Evolutionary conservation across 208 protist genomes (phyloP), one percentile per base, ranked within the genome.

Genomic region (Trypanosomatidae sp.): DNA sequence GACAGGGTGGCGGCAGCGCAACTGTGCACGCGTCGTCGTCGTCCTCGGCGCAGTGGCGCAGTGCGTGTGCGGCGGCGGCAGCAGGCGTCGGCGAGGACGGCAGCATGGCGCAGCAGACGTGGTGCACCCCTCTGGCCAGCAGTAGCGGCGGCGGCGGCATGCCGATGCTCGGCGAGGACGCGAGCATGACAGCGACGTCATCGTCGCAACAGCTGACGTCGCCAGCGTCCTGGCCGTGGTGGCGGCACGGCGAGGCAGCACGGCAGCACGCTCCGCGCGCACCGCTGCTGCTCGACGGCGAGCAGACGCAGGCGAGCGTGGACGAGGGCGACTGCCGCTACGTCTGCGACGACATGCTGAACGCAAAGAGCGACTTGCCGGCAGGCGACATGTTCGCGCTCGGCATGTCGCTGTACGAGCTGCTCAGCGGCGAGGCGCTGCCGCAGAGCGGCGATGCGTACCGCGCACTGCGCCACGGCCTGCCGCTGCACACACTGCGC

Each of bases 271-370:
- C n/a, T n/a, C n/a, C n/a, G n/a, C n/a, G n/a, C n/a, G n/a, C n/a
- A n/a, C n/a, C n/a, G n/a, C 18, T 23, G 19, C 41, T 41, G 16
- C 56, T 60, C 46, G 26, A 28, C 24, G 60, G 56, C 8, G 73
- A 92, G 53, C 48, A 58, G 28, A 92, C 77, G 53, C 62, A 66
- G 15, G 48, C 53, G n/a, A 88, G 77, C 60, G 60, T 89, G 6
- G 88, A 95, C 33, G 88, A 95, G 48, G 88, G 88, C 13, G 88
- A 95, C 61, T 87, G 76, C 53, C 75, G 84, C 30, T 95, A 95
- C 59, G 53, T 95, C 2, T 86, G 84, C 54, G 44, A 65, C 0
- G 88, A 95, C 48, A 93, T 95, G 88, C 62, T 95, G 19, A 95
- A 95, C 61, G 63, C 80, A 30, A 92, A 93, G 59, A 48, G 22